Percentiles rank a stretch among this genome's conserved stretches.
Evolutionary conservation across 345 rosid genomes (phyloP).

Genomic region (Iberis pinnata): DNA sequence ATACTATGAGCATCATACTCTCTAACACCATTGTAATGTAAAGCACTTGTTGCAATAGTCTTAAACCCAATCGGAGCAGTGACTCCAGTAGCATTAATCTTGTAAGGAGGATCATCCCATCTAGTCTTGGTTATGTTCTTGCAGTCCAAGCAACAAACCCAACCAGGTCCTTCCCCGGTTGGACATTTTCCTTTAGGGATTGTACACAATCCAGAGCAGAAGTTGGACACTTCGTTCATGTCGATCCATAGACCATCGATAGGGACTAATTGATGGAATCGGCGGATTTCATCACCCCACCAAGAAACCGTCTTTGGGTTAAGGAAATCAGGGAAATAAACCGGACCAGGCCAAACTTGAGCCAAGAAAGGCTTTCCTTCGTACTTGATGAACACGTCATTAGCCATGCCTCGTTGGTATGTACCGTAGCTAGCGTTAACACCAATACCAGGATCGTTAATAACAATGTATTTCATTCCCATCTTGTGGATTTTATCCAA

Average conservation of each 20-base stretch:
- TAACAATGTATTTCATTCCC: conserved; percentile 90
- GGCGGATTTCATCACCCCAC: conserved; percentile 89
- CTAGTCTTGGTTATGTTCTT: conserved; percentile 75
- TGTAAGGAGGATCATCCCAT: conserved; percentile 97
- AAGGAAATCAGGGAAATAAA: conserved; percentile 91
- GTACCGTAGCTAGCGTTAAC: conserved; percentile 77
- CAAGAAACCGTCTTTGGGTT: conserved; percentile 83
- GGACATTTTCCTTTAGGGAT: conserved; percentile 72
- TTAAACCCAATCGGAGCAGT: conserved; percentile 72
- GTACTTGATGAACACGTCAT: conserved; percentile 86
- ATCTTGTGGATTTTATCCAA: conserved; percentile 67
- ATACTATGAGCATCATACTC: conserved; percentile 93
- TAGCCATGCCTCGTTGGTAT: conserved; percentile 66
- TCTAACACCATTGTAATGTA: conserved; percentile 77
- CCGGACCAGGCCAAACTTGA: conserved; percentile 99
- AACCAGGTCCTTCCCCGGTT: conserved; percentile 79
- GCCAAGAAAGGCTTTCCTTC: conserved; percentile 77
- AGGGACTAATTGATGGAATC: conserved; percentile 85
- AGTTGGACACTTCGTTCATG: conserved; percentile 95
- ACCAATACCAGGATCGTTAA: conserved; percentile 70
- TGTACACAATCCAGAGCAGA: conserved; percentile 71
- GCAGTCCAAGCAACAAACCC: conserved; percentile 96
- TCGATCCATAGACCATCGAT: conserved; percentile 93
- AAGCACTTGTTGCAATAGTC: conserved; percentile 93
- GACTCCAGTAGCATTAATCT: conserved; percentile 80